Percentiles rank a stretch among this genome's conserved stretches.
Evolutionary conservation across 129 eudicot genomes (phyloP).

Genomic region (Pulicaria dysenterica): DNA sequence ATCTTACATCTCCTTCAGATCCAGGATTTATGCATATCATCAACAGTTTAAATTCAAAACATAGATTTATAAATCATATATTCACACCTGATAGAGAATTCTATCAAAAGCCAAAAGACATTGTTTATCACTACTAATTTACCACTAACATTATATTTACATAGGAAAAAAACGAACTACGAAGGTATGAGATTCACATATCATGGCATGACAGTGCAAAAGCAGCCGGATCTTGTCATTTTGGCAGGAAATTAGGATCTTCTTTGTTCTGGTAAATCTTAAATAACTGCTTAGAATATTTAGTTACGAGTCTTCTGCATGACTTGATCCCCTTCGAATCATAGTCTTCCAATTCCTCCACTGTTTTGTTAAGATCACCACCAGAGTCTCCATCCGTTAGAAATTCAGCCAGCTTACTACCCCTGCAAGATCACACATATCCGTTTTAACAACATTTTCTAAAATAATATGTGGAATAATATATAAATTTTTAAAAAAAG

Average conservation of each 20-base stretch:
- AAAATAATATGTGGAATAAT: neutral
- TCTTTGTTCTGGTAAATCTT: conserved; percentile 61
- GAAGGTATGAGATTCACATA: neutral
- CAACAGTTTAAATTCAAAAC: neutral
- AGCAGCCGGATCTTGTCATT: neutral
- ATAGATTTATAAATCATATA: neutral
- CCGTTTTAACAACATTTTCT: neutral
- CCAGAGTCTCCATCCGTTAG: conserved; percentile 57
- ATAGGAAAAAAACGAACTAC: neutral
- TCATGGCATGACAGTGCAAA: conserved; percentile 3
- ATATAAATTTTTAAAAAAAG: neutral
- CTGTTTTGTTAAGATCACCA: conserved; percentile 56
- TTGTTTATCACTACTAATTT: neutral
- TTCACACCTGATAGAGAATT: neutral
- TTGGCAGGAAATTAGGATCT: conserved; percentile 58
- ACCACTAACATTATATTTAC: neutral
- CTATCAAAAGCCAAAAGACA: neutral
- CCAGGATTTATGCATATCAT: too few relatives aligned
- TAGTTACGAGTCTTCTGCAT: conserved; percentile 57
- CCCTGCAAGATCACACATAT: conserved; percentile 44
- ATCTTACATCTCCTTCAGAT: too few relatives aligned
- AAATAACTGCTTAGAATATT: conserved; percentile 74
- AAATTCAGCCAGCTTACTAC: conserved; percentile 54
- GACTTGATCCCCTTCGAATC: conserved; percentile 40
- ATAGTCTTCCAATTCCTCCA: conserved; percentile 50